These are phyloP conservation scores for Cercis canadensis DNA, from an alignment of 306 rosid genomes.

Conservation along the genomic window DNA sequence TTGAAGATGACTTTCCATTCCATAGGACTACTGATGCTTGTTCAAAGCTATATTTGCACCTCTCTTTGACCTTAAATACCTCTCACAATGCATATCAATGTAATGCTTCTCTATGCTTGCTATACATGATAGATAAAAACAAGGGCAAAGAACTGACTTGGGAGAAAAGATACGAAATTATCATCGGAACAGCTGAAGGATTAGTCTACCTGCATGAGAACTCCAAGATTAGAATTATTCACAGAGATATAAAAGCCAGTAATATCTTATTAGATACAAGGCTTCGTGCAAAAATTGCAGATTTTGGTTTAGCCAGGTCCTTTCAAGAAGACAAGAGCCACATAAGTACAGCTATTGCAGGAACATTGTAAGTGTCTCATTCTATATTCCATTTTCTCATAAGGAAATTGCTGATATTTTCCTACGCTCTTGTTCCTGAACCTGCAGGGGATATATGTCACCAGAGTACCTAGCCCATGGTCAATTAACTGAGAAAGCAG, in stretches of 20 bases:
- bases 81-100: too few relatives aligned
- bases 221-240: constrained; percentile 70
- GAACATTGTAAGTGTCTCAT: constrained; percentile 69
- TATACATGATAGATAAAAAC: constrained; percentile 52
- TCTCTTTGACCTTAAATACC: too few relatives aligned
- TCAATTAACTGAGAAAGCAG: constrained; percentile 87
- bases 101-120: constrained; percentile 18
- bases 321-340: constrained; percentile 90
- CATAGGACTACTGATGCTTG: not conserved
- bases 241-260: constrained; percentile 94
- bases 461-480: constrained; percentile 97
- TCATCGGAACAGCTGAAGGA: constrained; percentile 81
- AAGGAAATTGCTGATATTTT: not conserved
- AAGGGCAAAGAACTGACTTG: constrained; percentile 72
- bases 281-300: constrained; percentile 89
- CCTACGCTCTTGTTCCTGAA: not conserved
- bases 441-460: constrained; percentile 88
- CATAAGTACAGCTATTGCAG: constrained; percentile 94
- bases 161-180: constrained; percentile 79
- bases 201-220: constrained; percentile 84
- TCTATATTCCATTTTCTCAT: not conserved
- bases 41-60: not conserved
- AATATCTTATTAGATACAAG: constrained; percentile 81
- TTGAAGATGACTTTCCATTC: not conserved
- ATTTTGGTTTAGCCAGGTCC: constrained; percentile 94